Evolutionary conservation across 1,284 basidiomycete species (phyloP), one percentile per base, ranked within the genome.

Genomic region (Pascua guehoae): DNA sequence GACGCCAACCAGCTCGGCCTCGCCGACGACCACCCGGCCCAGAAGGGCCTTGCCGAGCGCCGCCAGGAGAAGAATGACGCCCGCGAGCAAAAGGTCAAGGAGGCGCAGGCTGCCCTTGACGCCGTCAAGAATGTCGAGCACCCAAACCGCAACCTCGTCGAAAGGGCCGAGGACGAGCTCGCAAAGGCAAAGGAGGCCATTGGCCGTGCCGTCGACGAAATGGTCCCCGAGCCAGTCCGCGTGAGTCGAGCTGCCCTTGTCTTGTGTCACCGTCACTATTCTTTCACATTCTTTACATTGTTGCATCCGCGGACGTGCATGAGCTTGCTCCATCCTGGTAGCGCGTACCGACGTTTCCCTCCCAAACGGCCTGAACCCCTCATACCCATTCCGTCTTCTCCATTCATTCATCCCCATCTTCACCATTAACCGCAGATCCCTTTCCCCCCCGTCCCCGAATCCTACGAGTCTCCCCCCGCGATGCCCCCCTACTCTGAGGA

Each of bases 1-100:
- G 88, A 91, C 65, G 85, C 84, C 49, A 83, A 85, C 40, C 89
- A 93, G 66, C 82, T 93, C 32, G 92, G 92, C 8, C 72, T 93
- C 18, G 77, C 79, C 0, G 81, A 84, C 42, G 85, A 88, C 66
- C 80, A 83, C 63, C 76, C 78, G 11, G 79, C 78, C 11, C 83
- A 86, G 66, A 75, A 80, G 57, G 83, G 74, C 39, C 61, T 76
- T 47, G 66, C 67, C 52, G 72, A 72, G 66, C 64, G 76, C 36
- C 59, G 72, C 15, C 68, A 73, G 38, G 71, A 75, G 62, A 68
- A 63, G 47, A 64, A 69, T 48, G 63, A 66, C 54, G 66, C 70
- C 56, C 72, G 74, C 61, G 66, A 73, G 56, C 64, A 68, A 50
- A 66, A 57, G 44, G 68, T 74, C 16, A 54, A 54, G 14, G 51